Conservation (phyloP, 2,329 filamentous ascomycete species). For the Cordyceps tenuipes region DNA sequence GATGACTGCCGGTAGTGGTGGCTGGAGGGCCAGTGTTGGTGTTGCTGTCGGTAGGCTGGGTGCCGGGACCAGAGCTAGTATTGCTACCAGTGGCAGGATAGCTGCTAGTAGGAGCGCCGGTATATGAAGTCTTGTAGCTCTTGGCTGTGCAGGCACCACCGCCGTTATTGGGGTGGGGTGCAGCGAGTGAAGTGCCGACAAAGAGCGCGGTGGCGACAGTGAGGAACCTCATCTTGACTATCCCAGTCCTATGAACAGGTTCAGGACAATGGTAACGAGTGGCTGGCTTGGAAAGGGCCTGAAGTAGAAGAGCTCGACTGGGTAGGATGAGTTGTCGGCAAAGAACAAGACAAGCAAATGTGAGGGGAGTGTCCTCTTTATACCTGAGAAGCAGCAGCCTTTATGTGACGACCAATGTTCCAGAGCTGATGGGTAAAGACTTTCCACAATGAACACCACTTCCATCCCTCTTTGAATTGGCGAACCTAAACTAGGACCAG, state of each 20-base stretch:
- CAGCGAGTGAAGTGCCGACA: slow-evolving; percentile 12
- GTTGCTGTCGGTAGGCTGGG: neutral
- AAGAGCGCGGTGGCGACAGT: slow-evolving; percentile 13
- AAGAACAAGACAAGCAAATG: neutral
- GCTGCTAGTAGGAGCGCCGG: neutral
- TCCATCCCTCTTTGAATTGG: neutral
- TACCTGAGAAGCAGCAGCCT: slow-evolving; percentile 1
- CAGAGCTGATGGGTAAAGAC: neutral
- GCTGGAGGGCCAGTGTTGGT: neutral
- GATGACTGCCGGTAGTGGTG: neutral
- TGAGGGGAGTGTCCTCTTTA: neutral
- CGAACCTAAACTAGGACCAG: too few relatives aligned
- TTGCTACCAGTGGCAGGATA: too few relatives aligned
- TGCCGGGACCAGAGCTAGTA: neutral
- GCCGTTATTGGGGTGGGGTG: slow-evolving; percentile 9
- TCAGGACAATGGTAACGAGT: neutral
- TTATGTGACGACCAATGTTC: neutral
- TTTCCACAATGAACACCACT: neutral
- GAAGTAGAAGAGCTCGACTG: slow-evolving; percentile 5
- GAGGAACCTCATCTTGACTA: slow-evolving; percentile 16
- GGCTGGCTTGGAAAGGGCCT: neutral
- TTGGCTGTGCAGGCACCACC: neutral
- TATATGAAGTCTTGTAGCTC: neutral
- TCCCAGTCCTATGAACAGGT: neutral
- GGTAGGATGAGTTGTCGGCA: slow-evolving; percentile 1